phyloP scores from a whole-genome alignment of 2,329 filamentous ascomycete genomes.

The Periconia macrospinosa region DNA sequence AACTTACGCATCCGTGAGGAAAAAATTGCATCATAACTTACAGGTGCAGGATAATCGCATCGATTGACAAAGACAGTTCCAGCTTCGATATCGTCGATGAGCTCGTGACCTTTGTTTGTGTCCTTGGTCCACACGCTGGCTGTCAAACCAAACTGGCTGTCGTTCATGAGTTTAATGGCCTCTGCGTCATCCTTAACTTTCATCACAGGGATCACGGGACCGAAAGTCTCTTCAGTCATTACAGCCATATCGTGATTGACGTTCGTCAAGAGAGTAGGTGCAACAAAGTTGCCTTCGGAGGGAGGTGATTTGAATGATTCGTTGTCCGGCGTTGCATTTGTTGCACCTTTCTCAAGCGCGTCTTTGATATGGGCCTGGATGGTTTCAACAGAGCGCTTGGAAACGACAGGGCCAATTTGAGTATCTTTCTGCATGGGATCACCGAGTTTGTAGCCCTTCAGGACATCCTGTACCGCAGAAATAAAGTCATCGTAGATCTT shows the following conservation, averaged over 20 bases:
- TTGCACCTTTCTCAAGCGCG: conserved; percentile 80
- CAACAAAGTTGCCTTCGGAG: conserved; percentile 82
- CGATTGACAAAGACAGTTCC: conserved; percentile 96
- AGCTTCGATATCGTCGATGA: conserved; percentile 81
- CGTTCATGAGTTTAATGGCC: conserved; percentile 86
- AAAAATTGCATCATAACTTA: conserved; percentile 54
- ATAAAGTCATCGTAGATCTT: conserved; percentile 83
- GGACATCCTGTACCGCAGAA: conserved; percentile 74
- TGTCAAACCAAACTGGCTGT: conserved; percentile 90
- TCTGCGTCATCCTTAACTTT: conserved; percentile 80
- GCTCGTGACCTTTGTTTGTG: conserved; percentile 69
- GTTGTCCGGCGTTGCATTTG: conserved; percentile 81
- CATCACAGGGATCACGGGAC: conserved; percentile 88
- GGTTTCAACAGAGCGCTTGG: conserved; percentile 72
- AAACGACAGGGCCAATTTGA: conserved; percentile 86
- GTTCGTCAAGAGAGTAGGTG: conserved; percentile 77
- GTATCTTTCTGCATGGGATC: conserved; percentile 79
- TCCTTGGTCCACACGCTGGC: conserved; percentile 99
- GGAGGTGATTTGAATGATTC: conserved; percentile 73
- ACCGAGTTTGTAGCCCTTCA: conserved; percentile 79
- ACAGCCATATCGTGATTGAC: conserved; percentile 83
- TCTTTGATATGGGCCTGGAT: conserved; percentile 82
- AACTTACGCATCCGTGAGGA: conserved; percentile 4
- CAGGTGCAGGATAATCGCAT: conserved; percentile 87
- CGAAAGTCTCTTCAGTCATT: conserved; percentile 95